Conservation (phyloP, 768 basidiomycete species). For the Amanita phalloides region DNA sequence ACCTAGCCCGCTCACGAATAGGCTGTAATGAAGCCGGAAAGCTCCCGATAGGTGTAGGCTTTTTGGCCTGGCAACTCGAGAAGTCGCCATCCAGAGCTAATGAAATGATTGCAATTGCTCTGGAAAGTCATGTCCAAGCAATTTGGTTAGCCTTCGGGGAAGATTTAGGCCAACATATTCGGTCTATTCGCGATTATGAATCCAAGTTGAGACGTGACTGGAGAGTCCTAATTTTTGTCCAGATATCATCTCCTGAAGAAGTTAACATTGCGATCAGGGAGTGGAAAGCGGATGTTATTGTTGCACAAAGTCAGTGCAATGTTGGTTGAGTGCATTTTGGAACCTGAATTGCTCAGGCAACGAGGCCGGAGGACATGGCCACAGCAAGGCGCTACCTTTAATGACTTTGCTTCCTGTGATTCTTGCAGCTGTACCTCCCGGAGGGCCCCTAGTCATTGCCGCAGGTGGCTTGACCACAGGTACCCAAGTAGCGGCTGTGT, state of each 20-base stretch:
- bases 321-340: constrained; percentile 3
- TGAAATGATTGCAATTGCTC: constrained; percentile 34
- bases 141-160: constrained; percentile 71
- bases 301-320: constrained; percentile 55
- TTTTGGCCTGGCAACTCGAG: constrained; percentile 64
- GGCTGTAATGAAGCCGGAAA: constrained; percentile 21
- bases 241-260: constrained; percentile 50
- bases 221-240: constrained; percentile 50
- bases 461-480: constrained; percentile 69
- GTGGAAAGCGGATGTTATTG: constrained; percentile 67
- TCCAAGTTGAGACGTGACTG: constrained; percentile 23
- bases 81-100: constrained; percentile 25
- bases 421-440: constrained; percentile 28
- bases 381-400: constrained; percentile 43
- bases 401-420: constrained; percentile 49
- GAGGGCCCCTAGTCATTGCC: constrained; percentile 47
- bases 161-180: constrained; percentile 48
- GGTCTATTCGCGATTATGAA: constrained; percentile 47
- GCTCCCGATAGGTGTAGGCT: constrained; percentile 64
- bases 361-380: constrained; percentile 77
- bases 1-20: constrained; percentile 37
- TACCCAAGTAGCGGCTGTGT: constrained; percentile 49
- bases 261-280: constrained; percentile 47
- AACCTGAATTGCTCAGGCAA: constrained; percentile 32
- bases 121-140: constrained; percentile 47